Conservation (phyloP, 2,329 filamentous ascomycete genomes). For the Apiospora koreana region DNA sequence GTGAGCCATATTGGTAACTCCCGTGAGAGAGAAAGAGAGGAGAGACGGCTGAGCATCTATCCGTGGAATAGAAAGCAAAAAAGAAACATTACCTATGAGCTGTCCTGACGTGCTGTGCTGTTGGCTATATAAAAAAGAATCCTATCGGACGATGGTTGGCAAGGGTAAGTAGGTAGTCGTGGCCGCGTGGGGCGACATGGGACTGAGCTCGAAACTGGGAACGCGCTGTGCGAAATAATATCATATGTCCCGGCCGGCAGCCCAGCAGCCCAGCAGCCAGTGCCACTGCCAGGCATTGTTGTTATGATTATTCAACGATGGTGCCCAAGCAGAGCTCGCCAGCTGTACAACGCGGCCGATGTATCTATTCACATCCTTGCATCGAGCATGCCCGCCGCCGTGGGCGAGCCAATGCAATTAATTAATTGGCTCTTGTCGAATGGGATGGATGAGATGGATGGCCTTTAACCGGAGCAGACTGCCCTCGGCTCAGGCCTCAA, state of each 20-base stretch:
- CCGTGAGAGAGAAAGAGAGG: neutral
- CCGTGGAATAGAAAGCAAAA: neutral
- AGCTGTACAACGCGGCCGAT: conserved; percentile 1
- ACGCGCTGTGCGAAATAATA: conserved; percentile 1
- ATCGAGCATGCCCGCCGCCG: neutral
- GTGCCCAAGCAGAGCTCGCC: conserved; percentile 1
- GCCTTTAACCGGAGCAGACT: neutral
- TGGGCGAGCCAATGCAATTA: conserved; percentile 5
- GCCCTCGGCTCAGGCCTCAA: neutral
- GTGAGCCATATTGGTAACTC: neutral
- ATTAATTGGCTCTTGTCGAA: neutral
- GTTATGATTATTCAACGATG: neutral
- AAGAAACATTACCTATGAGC: neutral
- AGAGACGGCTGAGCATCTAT: neutral
- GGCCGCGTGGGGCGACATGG: neutral
- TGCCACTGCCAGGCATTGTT: neutral
- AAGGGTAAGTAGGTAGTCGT: neutral
- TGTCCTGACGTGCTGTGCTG: neutral
- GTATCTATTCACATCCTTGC: conserved; percentile 2
- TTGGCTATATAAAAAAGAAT: neutral
- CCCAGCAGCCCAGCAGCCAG: too few relatives aligned
- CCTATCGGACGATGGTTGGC: neutral
- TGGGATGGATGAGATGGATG: too few relatives aligned
- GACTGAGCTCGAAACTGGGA: neutral
- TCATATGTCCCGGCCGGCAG: too few relatives aligned